Percentiles rank a stretch among this genome's conserved stretches.
phyloP scores from a whole-genome alignment of 306 rosid genomes.

The Astragalus membranaceus region DNA sequence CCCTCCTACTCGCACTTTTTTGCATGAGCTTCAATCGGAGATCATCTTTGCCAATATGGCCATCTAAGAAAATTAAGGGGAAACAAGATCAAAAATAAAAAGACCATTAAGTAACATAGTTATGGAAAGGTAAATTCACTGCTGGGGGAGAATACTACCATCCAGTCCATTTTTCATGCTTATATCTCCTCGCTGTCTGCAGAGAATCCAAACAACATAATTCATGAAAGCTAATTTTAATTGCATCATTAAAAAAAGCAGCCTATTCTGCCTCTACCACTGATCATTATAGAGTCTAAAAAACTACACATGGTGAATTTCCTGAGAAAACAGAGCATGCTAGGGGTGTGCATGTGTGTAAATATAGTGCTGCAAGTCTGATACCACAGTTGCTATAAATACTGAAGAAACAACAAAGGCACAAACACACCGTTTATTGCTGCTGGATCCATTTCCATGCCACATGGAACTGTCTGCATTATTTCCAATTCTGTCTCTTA shows the following conservation, averaged over 20 bases:
- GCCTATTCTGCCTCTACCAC: background rate
- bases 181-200: slow-evolving; percentile 66
- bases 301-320: background rate
- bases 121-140: slow-evolving; percentile 20
- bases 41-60: slow-evolving; percentile 58
- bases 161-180: slow-evolving; percentile 37
- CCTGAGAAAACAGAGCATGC: background rate
- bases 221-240: background rate
- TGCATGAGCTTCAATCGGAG: slow-evolving; percentile 79
- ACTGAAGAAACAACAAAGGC: background rate
- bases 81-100: slow-evolving; percentile 15
- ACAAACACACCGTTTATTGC: slow-evolving; percentile 57
- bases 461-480: slow-evolving; percentile 37
- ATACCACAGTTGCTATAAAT: background rate
- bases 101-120: slow-evolving; percentile 11
- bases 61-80: slow-evolving; percentile 27
- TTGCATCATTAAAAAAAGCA: slow-evolving; percentile 1
- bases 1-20: slow-evolving; percentile 50
- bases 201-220: slow-evolving; percentile 17
- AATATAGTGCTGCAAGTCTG: background rate
- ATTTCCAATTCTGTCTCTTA: slow-evolving; percentile 81
- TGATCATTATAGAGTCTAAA: background rate
- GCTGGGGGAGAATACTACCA: slow-evolving; percentile 47
- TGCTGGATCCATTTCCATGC: slow-evolving; percentile 37
- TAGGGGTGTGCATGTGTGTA: background rate